Conservation (phyloP, 225 moss, liverwort and hornwort species). For the Ulota crispa region DNA sequence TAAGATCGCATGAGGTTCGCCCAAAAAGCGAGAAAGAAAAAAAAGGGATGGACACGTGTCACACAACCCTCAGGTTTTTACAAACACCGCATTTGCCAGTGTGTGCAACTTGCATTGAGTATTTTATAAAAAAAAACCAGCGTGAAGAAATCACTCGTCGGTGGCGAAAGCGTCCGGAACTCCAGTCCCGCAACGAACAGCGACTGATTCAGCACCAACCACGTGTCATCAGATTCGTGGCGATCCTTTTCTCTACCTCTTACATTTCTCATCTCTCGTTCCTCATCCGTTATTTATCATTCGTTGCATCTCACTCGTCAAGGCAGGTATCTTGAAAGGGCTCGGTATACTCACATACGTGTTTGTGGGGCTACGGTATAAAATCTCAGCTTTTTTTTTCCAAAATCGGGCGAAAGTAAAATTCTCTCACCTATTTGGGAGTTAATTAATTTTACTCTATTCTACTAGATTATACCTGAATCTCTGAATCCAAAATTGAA, state of each 20-base stretch:
- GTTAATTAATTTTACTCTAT: too few species aligned
- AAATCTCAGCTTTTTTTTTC: too few species aligned
- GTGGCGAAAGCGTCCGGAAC: neutral
- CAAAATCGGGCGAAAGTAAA: too few species aligned
- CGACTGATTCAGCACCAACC: neutral
- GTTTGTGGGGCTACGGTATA: too few species aligned
- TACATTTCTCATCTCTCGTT: neutral
- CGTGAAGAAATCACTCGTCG: conserved; percentile 11
- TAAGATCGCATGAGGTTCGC: neutral
- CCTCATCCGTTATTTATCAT: neutral
- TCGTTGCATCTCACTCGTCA: too few species aligned
- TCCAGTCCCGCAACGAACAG: neutral
- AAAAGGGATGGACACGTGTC: neutral
- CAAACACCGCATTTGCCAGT: neutral
- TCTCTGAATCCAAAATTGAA: too few species aligned
- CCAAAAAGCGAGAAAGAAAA: neutral
- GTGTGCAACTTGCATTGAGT: neutral
- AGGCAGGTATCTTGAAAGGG: too few species aligned
- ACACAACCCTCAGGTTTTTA: too few species aligned
- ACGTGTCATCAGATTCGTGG: neutral
- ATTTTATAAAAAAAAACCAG: neutral
- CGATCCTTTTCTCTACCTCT: too few species aligned
- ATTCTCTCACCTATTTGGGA: too few species aligned
- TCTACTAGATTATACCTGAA: too few species aligned
- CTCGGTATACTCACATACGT: too few species aligned